Evolutionary conservation across 306 rosid genomes (phyloP).

Genomic region (Albizia julibrissin): DNA sequence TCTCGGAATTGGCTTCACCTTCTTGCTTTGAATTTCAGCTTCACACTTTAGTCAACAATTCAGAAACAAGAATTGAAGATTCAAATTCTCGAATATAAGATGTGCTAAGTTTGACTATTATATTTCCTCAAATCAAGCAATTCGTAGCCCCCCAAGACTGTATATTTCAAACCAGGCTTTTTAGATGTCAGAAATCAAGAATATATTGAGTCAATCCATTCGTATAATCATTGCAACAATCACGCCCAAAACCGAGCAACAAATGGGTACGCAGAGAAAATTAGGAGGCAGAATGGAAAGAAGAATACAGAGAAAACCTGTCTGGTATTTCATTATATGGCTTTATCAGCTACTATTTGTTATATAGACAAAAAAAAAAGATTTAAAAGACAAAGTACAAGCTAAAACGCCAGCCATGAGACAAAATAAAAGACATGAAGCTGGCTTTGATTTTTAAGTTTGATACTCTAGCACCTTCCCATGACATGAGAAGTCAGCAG

Average conservation of each 20-base stretch:
- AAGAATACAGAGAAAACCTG: background rate
- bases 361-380: constrained; percentile 8
- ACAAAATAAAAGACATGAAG: constrained; percentile 46
- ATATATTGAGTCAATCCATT: background rate
- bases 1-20: constrained; percentile 15
- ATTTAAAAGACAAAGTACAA: constrained; percentile 14
- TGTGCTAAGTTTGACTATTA: background rate
- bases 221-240: background rate
- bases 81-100: constrained; percentile 1
- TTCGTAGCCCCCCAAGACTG: background rate
- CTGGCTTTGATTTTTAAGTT: constrained; percentile 27
- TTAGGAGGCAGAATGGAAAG: background rate
- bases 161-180: background rate
- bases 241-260: constrained; percentile 14
- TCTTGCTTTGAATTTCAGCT: background rate
- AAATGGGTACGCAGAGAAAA: background rate
- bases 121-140: constrained; percentile 1
- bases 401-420: constrained; percentile 49
- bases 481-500: background rate
- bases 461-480: constrained; percentile 26
- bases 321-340: background rate
- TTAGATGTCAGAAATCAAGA: background rate
- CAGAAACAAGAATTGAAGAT: background rate
- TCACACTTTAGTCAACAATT: constrained; percentile 11
- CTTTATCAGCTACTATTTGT: constrained; percentile 6